Percentiles rank a stretch among this genome's conserved stretches.
These are phyloP conservation scores for Chlamydomonas reinhardtii DNA, from an alignment of 163 green algal genomes.

Conservation along the genomic window DNA sequence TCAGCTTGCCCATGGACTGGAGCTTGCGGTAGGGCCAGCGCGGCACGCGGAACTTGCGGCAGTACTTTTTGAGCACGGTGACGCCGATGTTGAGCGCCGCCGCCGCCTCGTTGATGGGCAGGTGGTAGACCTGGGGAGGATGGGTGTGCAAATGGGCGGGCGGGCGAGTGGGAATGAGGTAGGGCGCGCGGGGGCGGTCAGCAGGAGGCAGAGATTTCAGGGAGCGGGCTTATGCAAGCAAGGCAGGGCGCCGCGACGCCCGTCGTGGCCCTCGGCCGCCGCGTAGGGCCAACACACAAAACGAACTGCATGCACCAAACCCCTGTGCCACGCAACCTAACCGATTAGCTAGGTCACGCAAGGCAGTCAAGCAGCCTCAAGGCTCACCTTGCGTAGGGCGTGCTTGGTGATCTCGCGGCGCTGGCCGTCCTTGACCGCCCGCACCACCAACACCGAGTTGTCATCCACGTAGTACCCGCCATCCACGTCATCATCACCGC, in stretches of 20 bases:
- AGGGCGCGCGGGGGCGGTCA: too few relatives aligned
- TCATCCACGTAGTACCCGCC: not conserved
- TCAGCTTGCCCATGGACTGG: conserved; percentile 70
- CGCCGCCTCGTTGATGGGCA: conserved; percentile 78
- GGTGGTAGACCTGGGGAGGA: conserved; percentile 79
- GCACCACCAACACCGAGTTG: not conserved
- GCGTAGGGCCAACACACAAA: too few relatives aligned
- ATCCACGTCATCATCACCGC: not conserved
- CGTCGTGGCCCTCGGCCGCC: too few relatives aligned
- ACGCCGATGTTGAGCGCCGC: conserved; percentile 76
- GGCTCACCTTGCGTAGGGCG: conserved; percentile 30
- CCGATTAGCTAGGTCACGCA: too few relatives aligned
- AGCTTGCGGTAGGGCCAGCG: conserved; percentile 69
- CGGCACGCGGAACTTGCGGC: conserved; percentile 74
- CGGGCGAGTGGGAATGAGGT: not conserved
- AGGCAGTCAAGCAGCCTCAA: too few relatives aligned
- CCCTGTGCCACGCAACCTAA: too few relatives aligned
- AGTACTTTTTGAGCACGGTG: conserved; percentile 85
- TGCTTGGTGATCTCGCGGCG: conserved; percentile 40
- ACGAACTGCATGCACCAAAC: too few relatives aligned
- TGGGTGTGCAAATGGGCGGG: not conserved
- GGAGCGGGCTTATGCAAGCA: too few relatives aligned
- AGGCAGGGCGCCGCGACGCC: too few relatives aligned
- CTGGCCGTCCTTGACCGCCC: conserved; percentile 16
- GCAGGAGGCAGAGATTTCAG: too few relatives aligned